Base-by-base conservation (phyloP, 768 basidiomycete species). In the Grammothele lineata region DNA sequence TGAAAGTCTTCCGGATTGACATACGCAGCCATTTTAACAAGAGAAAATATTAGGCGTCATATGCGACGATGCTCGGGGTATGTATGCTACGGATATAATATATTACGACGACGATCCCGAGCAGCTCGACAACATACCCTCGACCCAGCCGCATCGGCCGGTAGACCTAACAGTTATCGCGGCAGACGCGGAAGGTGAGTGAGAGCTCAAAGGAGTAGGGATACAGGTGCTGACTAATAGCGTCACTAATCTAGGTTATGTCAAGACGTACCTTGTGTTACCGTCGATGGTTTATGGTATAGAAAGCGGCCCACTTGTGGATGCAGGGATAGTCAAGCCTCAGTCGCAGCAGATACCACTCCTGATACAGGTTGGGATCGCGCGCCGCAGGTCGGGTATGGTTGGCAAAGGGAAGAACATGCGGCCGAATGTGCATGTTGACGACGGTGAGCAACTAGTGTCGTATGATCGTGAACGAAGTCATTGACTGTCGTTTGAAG, bases 211-310 rank as follows among this genome's bases (percentile, higher is more conserved):
- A 37, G 7, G 6, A 26, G 17, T n/a, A n/a, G n/a, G n/a, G n/a
- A n/a, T n/a, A n/a, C n/a, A n/a, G n/a, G n/a, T n/a, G n/a, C n/a
- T n/a, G n/a, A n/a, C n/a, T n/a, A n/a, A n/a, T n/a, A n/a, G n/a
- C n/a, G n/a, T n/a, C n/a, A n/a, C n/a, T n/a, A n/a, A n/a, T n/a
- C 14, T 14, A 75, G 76, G 76, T 9, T 78, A 75, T 57, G 68
- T 73, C 32, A 71, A 67, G 51, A 70, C 74, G 0, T 77, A 76
- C 55, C 74, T 81, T 37, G 55, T 82, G 35, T 58, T 77, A 5
- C 78, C 79, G 1, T 63, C 72, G 10, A 78, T 80, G 0, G 78
- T 87, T 18, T 86, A 76, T 50, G 82, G 80, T 22, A 64, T 77
- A 24, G 74, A 77, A 2, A 59, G 52, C 3, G 73, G 73, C 3